Conservation (phyloP, 805 yeast genomes). For the Wickerhamiella bombiphila region DNA sequence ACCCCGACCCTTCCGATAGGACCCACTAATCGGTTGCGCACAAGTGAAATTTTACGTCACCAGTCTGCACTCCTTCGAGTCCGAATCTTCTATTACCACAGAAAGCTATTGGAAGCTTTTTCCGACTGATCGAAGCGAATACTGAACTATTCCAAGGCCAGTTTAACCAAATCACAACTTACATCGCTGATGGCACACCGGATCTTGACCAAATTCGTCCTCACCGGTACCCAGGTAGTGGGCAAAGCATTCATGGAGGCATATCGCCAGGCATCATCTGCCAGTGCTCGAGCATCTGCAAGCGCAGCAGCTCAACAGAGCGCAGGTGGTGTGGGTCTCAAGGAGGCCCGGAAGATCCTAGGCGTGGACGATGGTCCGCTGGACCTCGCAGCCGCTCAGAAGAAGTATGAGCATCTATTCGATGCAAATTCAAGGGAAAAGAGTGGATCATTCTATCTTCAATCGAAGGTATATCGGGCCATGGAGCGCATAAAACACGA, state of each 20-base stretch:
- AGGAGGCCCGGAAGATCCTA: slow-evolving; percentile 83
- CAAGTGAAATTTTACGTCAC: no score
- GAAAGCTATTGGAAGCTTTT: no score
- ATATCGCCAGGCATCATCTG: slow-evolving; percentile 86
- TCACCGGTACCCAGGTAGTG: slow-evolving; percentile 91
- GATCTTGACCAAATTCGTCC: slow-evolving; percentile 70
- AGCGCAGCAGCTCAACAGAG: slow-evolving; percentile 30
- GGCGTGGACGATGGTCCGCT: slow-evolving; percentile 50
- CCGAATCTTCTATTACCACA: no score
- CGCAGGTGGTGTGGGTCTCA: slow-evolving; percentile 67
- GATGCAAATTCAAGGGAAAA: slow-evolving; percentile 84
- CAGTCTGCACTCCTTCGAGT: no score
- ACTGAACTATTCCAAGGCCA: background rate
- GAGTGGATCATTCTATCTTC: slow-evolving; percentile 91
- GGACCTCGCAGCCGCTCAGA: slow-evolving; percentile 38
- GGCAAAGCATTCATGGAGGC: slow-evolving; percentile 96
- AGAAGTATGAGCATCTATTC: slow-evolving; percentile 68
- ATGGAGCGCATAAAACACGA: slow-evolving; percentile 82
- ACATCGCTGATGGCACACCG: slow-evolving; percentile 57
- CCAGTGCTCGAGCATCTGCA: slow-evolving; percentile 57
- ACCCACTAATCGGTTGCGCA: no score
- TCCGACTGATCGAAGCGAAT: background rate
- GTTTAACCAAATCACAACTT: background rate
- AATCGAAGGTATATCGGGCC: slow-evolving; percentile 85
- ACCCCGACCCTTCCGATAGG: no score